Evolutionary conservation across 1,284 basidiomycete species (phyloP), one percentile per base, ranked within the genome.

Genomic region (Cerioporus squamosus): DNA sequence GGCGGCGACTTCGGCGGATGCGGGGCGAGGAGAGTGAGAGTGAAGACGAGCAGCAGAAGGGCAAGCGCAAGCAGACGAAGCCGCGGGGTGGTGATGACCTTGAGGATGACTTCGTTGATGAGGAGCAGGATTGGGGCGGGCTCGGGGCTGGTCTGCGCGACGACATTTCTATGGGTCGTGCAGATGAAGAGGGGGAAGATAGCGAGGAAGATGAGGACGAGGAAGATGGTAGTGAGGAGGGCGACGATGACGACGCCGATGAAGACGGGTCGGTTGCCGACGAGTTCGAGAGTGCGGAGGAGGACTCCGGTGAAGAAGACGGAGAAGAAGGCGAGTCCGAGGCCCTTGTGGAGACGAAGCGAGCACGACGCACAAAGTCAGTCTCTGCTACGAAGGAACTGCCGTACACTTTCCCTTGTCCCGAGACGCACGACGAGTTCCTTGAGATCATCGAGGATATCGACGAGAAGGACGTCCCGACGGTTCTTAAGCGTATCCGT

Each of bases 381-480:
- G 42, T 59, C 63, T 1, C 42, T 24, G 14, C 24, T 24, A 5
- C 60, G 20, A 81, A 84, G 57, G 92, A 94, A 63, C 80, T 98
- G 2, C 96, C 97, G 0, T 99, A 85, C 73, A 98, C 93, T 1
- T 99, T 98, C 74, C 81, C 91, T 24, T 97, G 95, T 69, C 97
- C 97, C 0, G 74, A 83, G 6, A 87, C 80, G 2, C 94, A 98
- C 66, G 91, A 93, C 49, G 94, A 97, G 62, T 91, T 99, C 64
- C 82, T 98, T 43, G 85, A 91, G 20, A 88, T 97, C 17, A 72
- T 98, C 2, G 85, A 91, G 20, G 80, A 81, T 39, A 71, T 96
- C 20, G 76, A 82, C 5, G 90, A 93, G 53, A 75, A 81, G 14
- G 90, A 97, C 61, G 74, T 98, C 6, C 86, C 91, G 2, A 90